Evolutionary conservation across 306 rosid species (phyloP).

Genomic region (Prunus kanzakura): DNA sequence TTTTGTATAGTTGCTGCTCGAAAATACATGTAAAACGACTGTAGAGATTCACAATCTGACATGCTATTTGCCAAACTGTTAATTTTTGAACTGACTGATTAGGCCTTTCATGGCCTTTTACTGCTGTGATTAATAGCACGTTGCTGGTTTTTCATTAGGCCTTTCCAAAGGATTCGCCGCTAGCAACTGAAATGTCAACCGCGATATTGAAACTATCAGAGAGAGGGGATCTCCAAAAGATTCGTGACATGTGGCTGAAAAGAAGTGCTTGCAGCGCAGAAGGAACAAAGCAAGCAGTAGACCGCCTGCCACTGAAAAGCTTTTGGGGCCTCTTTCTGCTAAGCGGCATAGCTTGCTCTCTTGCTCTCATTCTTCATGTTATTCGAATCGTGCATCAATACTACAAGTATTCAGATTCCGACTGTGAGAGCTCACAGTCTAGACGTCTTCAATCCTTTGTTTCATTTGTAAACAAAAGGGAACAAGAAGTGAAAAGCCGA

Average conservation of each 20-base stretch:
- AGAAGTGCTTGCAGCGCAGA: slow-evolving; percentile 29
- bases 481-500: slow-evolving; percentile 1
- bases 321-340: slow-evolving; percentile 31
- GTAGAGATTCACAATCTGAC: too few relatives aligned
- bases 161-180: slow-evolving; percentile 68
- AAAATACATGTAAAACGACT: too few relatives aligned
- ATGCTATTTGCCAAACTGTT: too few relatives aligned
- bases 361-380: slow-evolving; percentile 19
- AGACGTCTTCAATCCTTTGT: slow-evolving; percentile 4
- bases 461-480: slow-evolving; percentile 14
- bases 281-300: slow-evolving; percentile 22
- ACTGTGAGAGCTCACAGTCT: not conserved
- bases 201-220: slow-evolving; percentile 26
- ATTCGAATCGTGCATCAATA: slow-evolving; percentile 7
- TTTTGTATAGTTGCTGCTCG: too few relatives aligned
- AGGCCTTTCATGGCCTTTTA: too few relatives aligned
- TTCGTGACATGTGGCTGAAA: slow-evolving; percentile 35
- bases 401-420: not conserved
- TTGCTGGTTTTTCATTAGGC: slow-evolving; percentile 29
- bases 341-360: slow-evolving; percentile 22
- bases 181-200: slow-evolving; percentile 41
- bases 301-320: slow-evolving; percentile 27
- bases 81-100: too few relatives aligned
- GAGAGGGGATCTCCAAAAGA: slow-evolving; percentile 26
- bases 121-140: too few relatives aligned